Evolutionary conservation across 2,329 filamentous ascomycete genomes (phyloP).

Genomic region (Metarhizium humberi): DNA sequence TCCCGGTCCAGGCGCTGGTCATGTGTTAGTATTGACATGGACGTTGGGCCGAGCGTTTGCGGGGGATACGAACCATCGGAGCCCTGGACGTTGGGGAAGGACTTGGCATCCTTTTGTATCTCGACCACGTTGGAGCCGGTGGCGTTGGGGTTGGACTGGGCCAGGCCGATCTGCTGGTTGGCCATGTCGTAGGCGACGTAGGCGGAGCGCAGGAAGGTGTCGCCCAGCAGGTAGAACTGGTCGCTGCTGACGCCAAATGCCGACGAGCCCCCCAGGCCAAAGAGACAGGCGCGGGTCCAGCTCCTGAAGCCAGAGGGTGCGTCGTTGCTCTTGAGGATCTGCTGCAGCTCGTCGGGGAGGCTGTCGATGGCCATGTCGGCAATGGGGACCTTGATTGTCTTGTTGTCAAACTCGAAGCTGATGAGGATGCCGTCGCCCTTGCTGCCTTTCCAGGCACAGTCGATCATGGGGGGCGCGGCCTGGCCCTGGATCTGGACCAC

Average conservation of each 20-base stretch:
- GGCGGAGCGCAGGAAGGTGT: constrained; percentile 47
- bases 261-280: constrained; percentile 40
- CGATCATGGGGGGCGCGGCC: constrained; percentile 38
- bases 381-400: constrained; percentile 39
- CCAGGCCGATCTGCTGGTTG: constrained; percentile 40
- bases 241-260: constrained; percentile 20
- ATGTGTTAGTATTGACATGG: background rate
- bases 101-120: constrained; percentile 26
- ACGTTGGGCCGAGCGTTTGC: no score
- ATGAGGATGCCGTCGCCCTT: constrained; percentile 33
- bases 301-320: constrained; percentile 24
- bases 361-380: constrained; percentile 41
- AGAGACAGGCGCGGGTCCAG: constrained; percentile 39
- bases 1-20: background rate
- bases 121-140: constrained; percentile 35
- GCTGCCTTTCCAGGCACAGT: constrained; percentile 38
- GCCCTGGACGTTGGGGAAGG: constrained; percentile 33
- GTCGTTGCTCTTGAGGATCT: constrained; percentile 21
- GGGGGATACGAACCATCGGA: constrained; percentile 23
- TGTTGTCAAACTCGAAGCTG: constrained; percentile 41
- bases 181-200: constrained; percentile 48
- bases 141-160: constrained; percentile 42
- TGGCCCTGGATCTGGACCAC: constrained; percentile 19
- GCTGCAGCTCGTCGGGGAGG: constrained; percentile 31
- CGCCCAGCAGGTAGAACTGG: constrained; percentile 41